A percentile compares a stretch with the other conserved stretches of the same genome.
These are phyloP conservation scores for Homolaphlyctis polyrhiza DNA, from an alignment of 371 early-diverging fungal species.

Conservation along the genomic window DNA sequence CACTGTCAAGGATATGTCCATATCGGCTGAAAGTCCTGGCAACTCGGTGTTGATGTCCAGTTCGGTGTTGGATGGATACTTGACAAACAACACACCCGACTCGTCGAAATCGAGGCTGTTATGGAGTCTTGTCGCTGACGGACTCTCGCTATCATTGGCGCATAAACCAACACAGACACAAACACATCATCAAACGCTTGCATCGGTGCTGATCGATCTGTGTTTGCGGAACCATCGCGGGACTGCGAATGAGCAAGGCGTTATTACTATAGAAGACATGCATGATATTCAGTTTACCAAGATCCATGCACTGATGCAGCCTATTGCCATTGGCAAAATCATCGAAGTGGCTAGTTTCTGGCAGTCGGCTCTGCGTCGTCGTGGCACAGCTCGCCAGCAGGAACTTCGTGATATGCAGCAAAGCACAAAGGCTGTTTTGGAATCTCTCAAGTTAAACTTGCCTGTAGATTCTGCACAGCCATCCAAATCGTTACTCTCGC, in stretches of 20 bases:
- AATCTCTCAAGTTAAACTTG: background rate
- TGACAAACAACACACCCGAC: constrained; percentile 22
- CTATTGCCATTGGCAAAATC: constrained; percentile 64
- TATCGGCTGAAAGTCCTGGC: constrained; percentile 64
- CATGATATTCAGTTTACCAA: constrained; percentile 53
- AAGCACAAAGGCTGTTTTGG: background rate
- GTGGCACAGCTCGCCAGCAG: constrained; percentile 7
- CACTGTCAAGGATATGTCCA: constrained; percentile 54
- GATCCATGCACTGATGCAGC: constrained; percentile 72
- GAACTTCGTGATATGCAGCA: constrained; percentile 34
- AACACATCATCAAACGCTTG: constrained; percentile 54
- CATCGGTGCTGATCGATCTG: constrained; percentile 65
- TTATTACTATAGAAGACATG: constrained; percentile 20
- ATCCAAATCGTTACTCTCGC: background rate
- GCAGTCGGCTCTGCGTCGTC: constrained; percentile 56
- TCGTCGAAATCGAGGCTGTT: constrained; percentile 1
- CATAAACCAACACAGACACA: background rate
- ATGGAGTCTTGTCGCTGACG: constrained; percentile 13
- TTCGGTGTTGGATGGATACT: constrained; percentile 54
- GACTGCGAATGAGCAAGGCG: background rate
- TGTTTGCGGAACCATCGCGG: constrained; percentile 49
- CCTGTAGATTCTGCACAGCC: background rate
- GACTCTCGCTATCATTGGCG: constrained; percentile 10
- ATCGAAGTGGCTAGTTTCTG: constrained; percentile 68
- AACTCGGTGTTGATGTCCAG: constrained; percentile 64